These are phyloP conservation scores for Straminergon stramineum DNA, from an alignment of 225 moss, liverwort and hornwort species.

Conservation along the genomic window DNA sequence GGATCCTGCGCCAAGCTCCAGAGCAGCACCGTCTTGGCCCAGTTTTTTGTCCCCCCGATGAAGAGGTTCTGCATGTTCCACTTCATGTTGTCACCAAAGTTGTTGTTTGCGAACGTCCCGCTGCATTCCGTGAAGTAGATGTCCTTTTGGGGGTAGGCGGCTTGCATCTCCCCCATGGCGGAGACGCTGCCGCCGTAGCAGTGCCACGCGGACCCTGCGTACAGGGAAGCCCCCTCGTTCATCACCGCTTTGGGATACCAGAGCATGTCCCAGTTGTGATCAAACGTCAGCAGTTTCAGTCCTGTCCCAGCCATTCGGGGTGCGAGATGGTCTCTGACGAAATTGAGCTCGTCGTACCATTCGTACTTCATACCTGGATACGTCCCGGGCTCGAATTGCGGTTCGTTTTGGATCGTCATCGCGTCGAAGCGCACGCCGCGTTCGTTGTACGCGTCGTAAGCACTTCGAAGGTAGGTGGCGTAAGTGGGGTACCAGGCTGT, in stretches of 20 bases:
- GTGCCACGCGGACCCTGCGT: conserved; percentile 43
- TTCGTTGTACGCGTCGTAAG: conserved; percentile 8
- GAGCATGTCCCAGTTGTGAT: conserved; percentile 31
- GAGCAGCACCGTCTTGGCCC: conserved; percentile 36
- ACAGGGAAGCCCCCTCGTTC: conserved; percentile 27
- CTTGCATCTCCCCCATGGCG: conserved; percentile 28
- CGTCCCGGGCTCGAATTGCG: conserved; percentile 7
- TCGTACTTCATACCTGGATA: conserved; percentile 35
- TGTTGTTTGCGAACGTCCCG: not conserved
- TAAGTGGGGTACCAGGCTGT: conserved; percentile 11
- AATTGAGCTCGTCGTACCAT: conserved; percentile 42
- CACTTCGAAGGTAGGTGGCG: conserved; percentile 18
- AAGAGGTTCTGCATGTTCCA: conserved; percentile 41
- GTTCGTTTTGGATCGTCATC: conserved; percentile 44
- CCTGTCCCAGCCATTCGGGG: conserved; percentile 13
- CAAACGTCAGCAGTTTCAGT: conserved; percentile 24
- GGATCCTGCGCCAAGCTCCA: conserved; percentile 42
- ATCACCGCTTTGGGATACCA: conserved; percentile 33
- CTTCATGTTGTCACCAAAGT: conserved; percentile 27
- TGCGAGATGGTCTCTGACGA: conserved; percentile 19
- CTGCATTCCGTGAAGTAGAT: conserved; percentile 38
- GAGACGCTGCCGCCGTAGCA: conserved; percentile 15
- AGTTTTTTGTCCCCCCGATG: conserved; percentile 27
- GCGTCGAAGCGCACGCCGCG: conserved; percentile 19
- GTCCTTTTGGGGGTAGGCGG: conserved; percentile 17